These are phyloP conservation scores for Lachnellula cervina DNA, from an alignment of 2,329 filamentous ascomycete genomes.

Conservation along the genomic window DNA sequence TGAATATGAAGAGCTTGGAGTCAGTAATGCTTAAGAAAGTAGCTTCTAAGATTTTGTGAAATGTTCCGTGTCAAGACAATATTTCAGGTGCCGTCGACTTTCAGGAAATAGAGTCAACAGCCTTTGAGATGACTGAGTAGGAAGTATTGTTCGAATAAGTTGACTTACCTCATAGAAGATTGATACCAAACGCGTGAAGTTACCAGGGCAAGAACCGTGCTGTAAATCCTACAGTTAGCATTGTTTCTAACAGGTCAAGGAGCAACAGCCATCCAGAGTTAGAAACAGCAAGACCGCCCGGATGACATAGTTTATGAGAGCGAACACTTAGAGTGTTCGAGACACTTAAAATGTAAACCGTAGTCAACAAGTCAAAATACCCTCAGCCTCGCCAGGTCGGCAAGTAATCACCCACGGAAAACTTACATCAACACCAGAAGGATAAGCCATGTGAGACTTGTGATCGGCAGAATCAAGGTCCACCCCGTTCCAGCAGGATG, in stretches of 20 bases:
- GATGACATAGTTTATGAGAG: too few relatives aligned
- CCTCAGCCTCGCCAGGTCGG: background rate
- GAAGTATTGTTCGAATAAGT: too few relatives aligned
- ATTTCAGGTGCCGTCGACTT: too few relatives aligned
- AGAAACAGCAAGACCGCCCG: too few relatives aligned
- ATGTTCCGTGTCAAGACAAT: too few relatives aligned
- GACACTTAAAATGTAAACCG: background rate
- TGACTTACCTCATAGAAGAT: constrained; percentile 52
- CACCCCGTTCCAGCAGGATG: constrained; percentile 58
- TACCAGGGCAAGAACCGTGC: constrained; percentile 42
- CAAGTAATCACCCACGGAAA: background rate
- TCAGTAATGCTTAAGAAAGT: too few relatives aligned
- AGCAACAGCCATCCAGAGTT: too few relatives aligned
- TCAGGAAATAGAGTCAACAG: too few relatives aligned
- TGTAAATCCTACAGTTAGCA: background rate
- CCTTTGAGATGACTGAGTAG: too few relatives aligned
- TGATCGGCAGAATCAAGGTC: constrained; percentile 51
- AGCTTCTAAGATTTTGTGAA: too few relatives aligned
- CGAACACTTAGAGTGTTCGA: background rate
- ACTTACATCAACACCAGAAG: constrained; percentile 25
- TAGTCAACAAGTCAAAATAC: background rate
- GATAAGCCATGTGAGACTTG: constrained; percentile 52
- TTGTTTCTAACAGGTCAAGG: background rate
- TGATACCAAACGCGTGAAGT: constrained; percentile 51
- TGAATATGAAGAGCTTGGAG: too few relatives aligned